Conservation (phyloP, 2,329 filamentous ascomycete species). For the Trichoderma atroviride region DNA sequence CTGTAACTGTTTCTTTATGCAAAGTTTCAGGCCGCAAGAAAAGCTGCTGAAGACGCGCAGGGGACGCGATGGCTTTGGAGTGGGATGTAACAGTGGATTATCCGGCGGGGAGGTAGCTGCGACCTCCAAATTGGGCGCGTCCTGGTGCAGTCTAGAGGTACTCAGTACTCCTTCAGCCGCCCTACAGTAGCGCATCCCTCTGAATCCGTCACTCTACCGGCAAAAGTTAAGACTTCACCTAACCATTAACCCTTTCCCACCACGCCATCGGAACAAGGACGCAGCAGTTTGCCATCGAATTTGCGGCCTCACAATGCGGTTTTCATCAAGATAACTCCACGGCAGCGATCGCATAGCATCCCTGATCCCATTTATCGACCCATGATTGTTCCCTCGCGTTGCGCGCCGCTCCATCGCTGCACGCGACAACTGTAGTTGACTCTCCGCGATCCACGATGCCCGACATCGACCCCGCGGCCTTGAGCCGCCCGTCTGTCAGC, state of each 20-base stretch:
- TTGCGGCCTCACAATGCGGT: slow-evolving; percentile 44
- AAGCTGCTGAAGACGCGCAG: slow-evolving; percentile 15
- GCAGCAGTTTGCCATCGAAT: slow-evolving; percentile 44
- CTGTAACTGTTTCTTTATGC: neutral
- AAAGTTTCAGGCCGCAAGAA: slow-evolving; percentile 11
- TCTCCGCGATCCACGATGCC: slow-evolving; percentile 53
- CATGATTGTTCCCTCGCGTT: slow-evolving; percentile 48
- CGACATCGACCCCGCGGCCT: slow-evolving; percentile 70
- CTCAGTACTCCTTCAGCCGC: slow-evolving; percentile 31
- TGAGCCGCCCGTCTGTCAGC: slow-evolving; percentile 63
- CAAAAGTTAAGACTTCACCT: slow-evolving; percentile 43
- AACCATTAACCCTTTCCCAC: slow-evolving; percentile 36
- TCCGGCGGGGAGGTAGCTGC: slow-evolving; percentile 11
- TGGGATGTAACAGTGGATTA: slow-evolving; percentile 22
- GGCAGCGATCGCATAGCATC: slow-evolving; percentile 47
- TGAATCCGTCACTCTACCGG: slow-evolving; percentile 26
- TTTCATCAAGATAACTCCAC: slow-evolving; percentile 48
- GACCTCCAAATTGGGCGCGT: neutral
- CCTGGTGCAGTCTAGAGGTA: slow-evolving; percentile 27
- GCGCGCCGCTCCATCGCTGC: slow-evolving; percentile 50
- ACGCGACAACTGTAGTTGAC: slow-evolving; percentile 48
- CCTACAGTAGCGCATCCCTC: slow-evolving; percentile 29
- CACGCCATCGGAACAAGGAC: slow-evolving; percentile 30
- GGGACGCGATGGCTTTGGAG: slow-evolving; percentile 17
- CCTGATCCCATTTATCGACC: slow-evolving; percentile 45